Evolutionary conservation across 257 asterid species (phyloP), one percentile per base, ranked within the genome.

Genomic region (Verbascum thapsus): DNA sequence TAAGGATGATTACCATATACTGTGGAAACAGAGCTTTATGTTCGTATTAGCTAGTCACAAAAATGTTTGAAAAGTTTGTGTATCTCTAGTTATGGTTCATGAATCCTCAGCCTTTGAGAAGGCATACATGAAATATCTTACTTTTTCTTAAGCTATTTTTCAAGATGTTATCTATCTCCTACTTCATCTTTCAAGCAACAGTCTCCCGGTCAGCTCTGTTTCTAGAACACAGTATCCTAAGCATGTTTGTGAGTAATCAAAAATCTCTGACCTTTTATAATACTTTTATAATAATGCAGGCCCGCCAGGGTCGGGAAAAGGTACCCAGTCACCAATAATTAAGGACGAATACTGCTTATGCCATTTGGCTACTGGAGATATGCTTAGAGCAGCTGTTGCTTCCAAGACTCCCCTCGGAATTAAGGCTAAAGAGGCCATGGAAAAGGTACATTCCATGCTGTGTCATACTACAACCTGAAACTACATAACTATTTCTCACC

Each of bases 281-380:
- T 15, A 16, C 39, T 68, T 67, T 67, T 15, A 11, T 43, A 22
- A 32, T 15, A 16, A 26, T 68, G 53, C 81, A 89, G 98, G 98
- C 52, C 98, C 98, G 64, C 96, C 96, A 0, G 96, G 98, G 40
- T 91, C 95, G 1, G 98, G 95, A 10, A 91, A 91, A 72, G 98
- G 98, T 58, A 92, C 98, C 23, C 97, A 92, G 58, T 92, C 98
- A 30, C 98, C 98, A 32, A 52, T 92, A 56, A 80, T 92, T 42
- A 92, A 92, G 81, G 98, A 92, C 17, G 98, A 88, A 41, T 88
- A 63, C 51, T 88, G 98, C 72, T 70, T 92, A 52, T 92, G 98
- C 78, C 98, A 92, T 80, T 71, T 92, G 72, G 98, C 98, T 43
- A 92, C 97, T n/a, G 98, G 98, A 7, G 97, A 92, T 77, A 92